Base-by-base conservation (phyloP, 768 basidiomycete genomes). In the Mycena albidolilacea region DNA sequence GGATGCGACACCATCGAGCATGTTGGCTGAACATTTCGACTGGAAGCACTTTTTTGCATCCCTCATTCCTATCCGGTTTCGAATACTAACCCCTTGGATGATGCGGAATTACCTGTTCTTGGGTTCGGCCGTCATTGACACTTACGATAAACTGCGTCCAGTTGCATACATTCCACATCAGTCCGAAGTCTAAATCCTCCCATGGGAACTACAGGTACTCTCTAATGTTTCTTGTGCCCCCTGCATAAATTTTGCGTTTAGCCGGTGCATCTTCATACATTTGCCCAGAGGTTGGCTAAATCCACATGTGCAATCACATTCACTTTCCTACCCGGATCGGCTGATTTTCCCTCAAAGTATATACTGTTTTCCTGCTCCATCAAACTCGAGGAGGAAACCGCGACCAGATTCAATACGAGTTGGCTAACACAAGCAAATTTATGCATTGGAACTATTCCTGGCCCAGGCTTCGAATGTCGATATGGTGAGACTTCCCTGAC, bases 351-450 rank as follows among this genome's bases (percentile, higher is more conserved):
- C 50, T 6, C 9, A 23, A 55, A 15, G 5, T 39, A 10, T 59
- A 11, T 17, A 39, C 11, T 50, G 2, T 30, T 43, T 4, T 6
- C 5, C 3, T 66, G 21, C 0, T 54, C n/a, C 37, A n/a, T 66
- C 39, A 19, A 30, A 35, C 15, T 55, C 3, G 8, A 3, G 23
- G 14, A 44, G 4, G 15, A 55, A 1, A 8, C 30, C 30, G 30
- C 4, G 30, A 30, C 21, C 9, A 7, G 38, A 5, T 7, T 61
- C 4, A 44, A 30, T 17, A 23, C 7, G 21, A 54, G 64, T 14
- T 66, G 64, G 64, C 52, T 66, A 5, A 41, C 64, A 17, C 64
- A 66, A 30, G 35, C 64, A 14, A 66, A 66, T 19, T 2, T 11
- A 0, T 66, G 64, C 2, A 30, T 30, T 30, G 30, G 3, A 30